Evolutionary conservation across 495 filamentous ascomycete species (phyloP).

Genomic region (Penicillium lividum): DNA sequence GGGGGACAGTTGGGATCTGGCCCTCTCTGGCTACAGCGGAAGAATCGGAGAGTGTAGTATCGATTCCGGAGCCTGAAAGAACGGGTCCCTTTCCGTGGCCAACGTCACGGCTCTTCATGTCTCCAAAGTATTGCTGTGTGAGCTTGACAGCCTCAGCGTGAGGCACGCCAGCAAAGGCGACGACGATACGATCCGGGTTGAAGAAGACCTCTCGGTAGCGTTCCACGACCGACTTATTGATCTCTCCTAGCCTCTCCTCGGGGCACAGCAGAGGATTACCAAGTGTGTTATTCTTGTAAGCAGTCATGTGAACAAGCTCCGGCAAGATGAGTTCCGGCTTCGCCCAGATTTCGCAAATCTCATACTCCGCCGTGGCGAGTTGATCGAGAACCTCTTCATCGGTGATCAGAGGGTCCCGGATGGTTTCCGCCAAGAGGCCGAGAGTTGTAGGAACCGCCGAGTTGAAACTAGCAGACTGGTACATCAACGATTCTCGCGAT

Average conservation of each 20-base stretch:
- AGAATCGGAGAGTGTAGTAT: constrained; percentile 55
- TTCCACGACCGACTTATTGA: constrained; percentile 72
- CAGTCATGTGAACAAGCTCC: constrained; percentile 91
- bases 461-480: constrained; percentile 98
- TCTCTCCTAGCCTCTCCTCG: constrained; percentile 73
- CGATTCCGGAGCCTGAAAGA: constrained; percentile 58
- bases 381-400: constrained; percentile 86
- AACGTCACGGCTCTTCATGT: constrained; percentile 64
- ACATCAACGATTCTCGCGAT: constrained; percentile 95
- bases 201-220: constrained; percentile 84
- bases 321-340: constrained; percentile 96
- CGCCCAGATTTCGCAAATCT: constrained; percentile 97
- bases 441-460: constrained; percentile 80
- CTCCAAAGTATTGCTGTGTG: constrained; percentile 83
- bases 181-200: constrained; percentile 84
- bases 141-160: constrained; percentile 79
- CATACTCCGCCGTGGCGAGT: constrained; percentile 87
- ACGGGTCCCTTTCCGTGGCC: constrained; percentile 42
- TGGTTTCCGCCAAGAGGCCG: constrained; percentile 89
- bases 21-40: constrained; percentile 40
- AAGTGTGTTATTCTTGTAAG: constrained; percentile 92
- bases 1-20: constrained; percentile 42
- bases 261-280: constrained; percentile 94
- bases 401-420: constrained; percentile 85
- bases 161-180: constrained; percentile 91